These are phyloP conservation scores for Ballota nigra DNA, from an alignment of 257 asterid genomes.

Conservation along the genomic window DNA sequence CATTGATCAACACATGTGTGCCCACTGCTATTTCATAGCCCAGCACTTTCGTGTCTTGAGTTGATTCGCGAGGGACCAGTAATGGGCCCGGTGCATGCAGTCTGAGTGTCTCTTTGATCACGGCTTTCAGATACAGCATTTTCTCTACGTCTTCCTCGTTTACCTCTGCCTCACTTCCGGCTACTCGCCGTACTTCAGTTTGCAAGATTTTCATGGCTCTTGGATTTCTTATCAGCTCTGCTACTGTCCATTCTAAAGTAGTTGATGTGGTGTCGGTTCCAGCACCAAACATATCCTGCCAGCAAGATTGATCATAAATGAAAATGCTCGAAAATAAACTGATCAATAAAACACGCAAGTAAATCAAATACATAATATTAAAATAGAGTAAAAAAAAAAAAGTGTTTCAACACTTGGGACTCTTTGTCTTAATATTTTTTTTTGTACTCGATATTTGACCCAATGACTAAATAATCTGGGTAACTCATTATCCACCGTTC, in stretches of 20 bases:
- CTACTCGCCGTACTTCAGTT: slow-evolving; percentile 27
- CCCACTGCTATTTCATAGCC: slow-evolving; percentile 35
- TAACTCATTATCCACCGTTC: too few species aligned
- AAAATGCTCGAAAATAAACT: background rate
- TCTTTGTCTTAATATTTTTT: too few species aligned
- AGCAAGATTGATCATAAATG: background rate
- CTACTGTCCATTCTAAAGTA: slow-evolving; percentile 36
- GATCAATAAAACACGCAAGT: too few species aligned
- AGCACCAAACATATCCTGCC: slow-evolving; percentile 47
- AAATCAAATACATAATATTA: too few species aligned
- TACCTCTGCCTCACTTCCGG: slow-evolving; percentile 24
- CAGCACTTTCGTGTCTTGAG: slow-evolving; percentile 29
- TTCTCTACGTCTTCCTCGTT: slow-evolving; percentile 32
- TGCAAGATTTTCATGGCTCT: slow-evolving; percentile 25
- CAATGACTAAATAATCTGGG: too few species aligned
- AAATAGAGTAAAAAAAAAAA: too few species aligned
- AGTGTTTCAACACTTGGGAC: too few species aligned
- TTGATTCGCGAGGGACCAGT: too few species aligned
- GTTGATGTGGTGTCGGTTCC: slow-evolving; percentile 48
- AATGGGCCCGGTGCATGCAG: too few species aligned
- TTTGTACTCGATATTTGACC: too few species aligned
- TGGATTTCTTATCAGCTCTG: slow-evolving; percentile 50
- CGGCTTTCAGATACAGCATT: too few species aligned
- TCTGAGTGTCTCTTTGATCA: too few species aligned
- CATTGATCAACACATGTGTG: slow-evolving; percentile 37